These are phyloP conservation scores for Naganishia kalamii DNA, from an alignment of 768 basidiomycete genomes.

Conservation along the genomic window DNA sequence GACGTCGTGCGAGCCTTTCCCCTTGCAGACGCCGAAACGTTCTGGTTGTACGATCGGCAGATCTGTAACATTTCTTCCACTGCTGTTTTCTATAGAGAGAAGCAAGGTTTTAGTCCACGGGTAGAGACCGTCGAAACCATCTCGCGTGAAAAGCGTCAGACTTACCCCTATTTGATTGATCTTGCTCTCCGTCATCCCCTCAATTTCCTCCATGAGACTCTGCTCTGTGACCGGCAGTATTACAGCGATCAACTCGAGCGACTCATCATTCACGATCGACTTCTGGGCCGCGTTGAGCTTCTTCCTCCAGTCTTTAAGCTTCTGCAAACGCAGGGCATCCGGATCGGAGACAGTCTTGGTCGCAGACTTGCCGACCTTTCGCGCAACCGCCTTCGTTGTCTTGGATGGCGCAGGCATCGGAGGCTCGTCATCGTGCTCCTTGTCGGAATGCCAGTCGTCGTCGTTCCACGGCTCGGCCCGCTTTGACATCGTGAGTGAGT, in stretches of 20 bases:
- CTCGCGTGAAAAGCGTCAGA: neutral
- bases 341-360: constrained; percentile 14
- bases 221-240: constrained; percentile 37
- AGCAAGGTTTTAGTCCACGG: neutral
- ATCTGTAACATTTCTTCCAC: neutral
- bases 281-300: constrained; percentile 26
- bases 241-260: constrained; percentile 36
- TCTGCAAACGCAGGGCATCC: constrained; percentile 29
- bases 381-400: constrained; percentile 1
- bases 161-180: constrained; percentile 21
- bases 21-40: neutral
- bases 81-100: neutral
- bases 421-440: constrained; percentile 27
- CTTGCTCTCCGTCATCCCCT: constrained; percentile 36
- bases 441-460: constrained; percentile 27
- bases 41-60: neutral
- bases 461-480: constrained; percentile 40
- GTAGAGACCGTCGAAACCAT: neutral
- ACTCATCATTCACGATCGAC: constrained; percentile 30
- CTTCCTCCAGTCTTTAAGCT: constrained; percentile 26
- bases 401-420: constrained; percentile 19
- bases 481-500: constrained; percentile 33
- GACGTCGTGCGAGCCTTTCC: neutral
- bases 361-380: neutral
- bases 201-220: constrained; percentile 17